Evolutionary conservation across 495 filamentous ascomycete genomes (phyloP).

Genomic region (Hypoxylon lienhwacheense): DNA sequence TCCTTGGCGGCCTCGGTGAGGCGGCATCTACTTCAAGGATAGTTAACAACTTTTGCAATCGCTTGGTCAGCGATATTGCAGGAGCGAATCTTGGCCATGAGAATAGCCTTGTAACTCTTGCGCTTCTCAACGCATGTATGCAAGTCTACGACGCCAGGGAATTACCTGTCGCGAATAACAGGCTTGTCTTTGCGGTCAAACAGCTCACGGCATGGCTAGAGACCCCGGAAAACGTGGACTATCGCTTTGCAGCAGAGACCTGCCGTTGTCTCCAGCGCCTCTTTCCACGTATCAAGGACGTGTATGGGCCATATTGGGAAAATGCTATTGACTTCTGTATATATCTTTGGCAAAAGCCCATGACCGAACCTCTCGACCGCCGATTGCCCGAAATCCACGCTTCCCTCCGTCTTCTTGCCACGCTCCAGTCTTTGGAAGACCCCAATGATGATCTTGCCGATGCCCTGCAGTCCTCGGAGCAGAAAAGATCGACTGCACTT

Average conservation of each 20-base stretch:
- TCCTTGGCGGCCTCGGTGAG: constrained; percentile 57
- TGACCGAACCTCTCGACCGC: constrained; percentile 34
- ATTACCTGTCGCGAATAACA: constrained; percentile 69
- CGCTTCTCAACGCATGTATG: constrained; percentile 50
- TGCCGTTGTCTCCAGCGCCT: constrained; percentile 65
- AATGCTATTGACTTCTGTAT: constrained; percentile 61
- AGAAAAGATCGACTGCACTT: constrained; percentile 56
- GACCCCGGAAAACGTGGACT: constrained; percentile 48
- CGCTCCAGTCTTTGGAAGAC: constrained; percentile 61
- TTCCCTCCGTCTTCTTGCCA: constrained; percentile 69
- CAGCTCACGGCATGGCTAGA: constrained; percentile 72
- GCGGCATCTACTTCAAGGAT: constrained; percentile 47
- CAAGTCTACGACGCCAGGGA: constrained; percentile 48
- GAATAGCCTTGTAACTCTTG: constrained; percentile 45
- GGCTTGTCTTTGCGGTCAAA: constrained; percentile 79
- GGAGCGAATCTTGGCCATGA: constrained; percentile 42
- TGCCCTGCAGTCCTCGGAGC: constrained; percentile 58
- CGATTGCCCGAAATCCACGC: constrained; percentile 64
- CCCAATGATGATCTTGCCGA: constrained; percentile 87
- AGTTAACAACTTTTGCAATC: constrained; percentile 54
- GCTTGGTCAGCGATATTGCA: constrained; percentile 57
- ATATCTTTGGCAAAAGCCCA: constrained; percentile 54
- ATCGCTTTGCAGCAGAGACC: constrained; percentile 60
- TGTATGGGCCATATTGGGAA: constrained; percentile 87
- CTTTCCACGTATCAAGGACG: constrained; percentile 68